Evolutionary conservation across 352 stramenopile species (phyloP).

Genomic region (Phytopythium litorale): DNA sequence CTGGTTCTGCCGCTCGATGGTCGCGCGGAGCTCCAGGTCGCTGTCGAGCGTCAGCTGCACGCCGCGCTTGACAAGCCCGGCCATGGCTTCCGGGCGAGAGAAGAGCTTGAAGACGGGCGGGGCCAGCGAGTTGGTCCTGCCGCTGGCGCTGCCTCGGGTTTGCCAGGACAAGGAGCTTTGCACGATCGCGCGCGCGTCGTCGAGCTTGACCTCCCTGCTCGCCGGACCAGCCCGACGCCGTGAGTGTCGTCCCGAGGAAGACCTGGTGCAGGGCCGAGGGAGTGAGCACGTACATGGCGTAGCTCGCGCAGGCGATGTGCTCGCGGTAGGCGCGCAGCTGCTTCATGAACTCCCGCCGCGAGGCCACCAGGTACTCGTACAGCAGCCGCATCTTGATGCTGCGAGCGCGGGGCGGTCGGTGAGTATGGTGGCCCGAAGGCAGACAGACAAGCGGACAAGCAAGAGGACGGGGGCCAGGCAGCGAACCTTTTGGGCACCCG

Average conservation of each 20-base stretch:
- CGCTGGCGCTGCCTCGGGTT: slow-evolving; percentile 12
- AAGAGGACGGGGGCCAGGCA: background rate
- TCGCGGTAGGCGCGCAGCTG: slow-evolving; percentile 47
- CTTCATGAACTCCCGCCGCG: slow-evolving; percentile 39
- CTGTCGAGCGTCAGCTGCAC: slow-evolving; percentile 69
- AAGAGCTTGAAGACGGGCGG: slow-evolving; percentile 53
- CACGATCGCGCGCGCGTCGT: slow-evolving; percentile 70
- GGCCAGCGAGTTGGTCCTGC: background rate
- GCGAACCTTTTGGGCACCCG: slow-evolving; percentile 58
- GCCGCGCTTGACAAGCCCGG: slow-evolving; percentile 50
- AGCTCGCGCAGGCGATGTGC: slow-evolving; percentile 41
- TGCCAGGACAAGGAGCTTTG: slow-evolving; percentile 47
- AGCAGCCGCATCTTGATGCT: slow-evolving; percentile 66
- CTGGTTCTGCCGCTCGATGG: slow-evolving; percentile 45
- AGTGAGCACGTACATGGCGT: slow-evolving; percentile 29
- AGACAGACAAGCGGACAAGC: background rate
- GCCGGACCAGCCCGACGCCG: background rate
- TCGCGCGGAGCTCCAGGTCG: slow-evolving; percentile 45
- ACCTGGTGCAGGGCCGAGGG: too few relatives aligned
- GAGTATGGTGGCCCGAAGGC: background rate
- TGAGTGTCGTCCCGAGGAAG: background rate
- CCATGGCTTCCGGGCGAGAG: slow-evolving; percentile 36
- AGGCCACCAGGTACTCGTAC: slow-evolving; percentile 33
- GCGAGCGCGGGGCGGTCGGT: background rate
- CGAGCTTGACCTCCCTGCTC: slow-evolving; percentile 49